Evolutionary conservation across 2,329 filamentous ascomycete genomes (phyloP).

Genomic region (Xylaria sp.): DNA sequence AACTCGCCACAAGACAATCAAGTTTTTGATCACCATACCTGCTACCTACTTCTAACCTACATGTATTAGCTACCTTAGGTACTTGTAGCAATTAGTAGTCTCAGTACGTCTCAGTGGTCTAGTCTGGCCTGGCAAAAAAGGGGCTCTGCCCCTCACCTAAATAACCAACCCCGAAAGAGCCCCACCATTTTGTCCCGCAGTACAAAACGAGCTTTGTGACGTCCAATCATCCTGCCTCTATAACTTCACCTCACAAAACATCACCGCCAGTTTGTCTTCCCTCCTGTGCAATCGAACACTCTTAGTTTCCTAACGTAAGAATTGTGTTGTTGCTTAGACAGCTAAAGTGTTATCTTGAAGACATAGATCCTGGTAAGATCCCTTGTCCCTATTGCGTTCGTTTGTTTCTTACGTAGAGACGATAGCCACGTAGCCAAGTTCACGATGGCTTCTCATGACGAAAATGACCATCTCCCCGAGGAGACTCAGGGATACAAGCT

Average conservation of each 20-base stretch:
- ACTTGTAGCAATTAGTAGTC: neutral
- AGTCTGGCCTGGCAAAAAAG: constrained; percentile 24
- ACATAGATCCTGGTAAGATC: constrained; percentile 6
- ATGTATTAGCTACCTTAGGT: neutral
- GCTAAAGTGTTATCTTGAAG: neutral
- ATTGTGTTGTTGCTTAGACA: neutral
- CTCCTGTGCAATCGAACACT: constrained; percentile 5
- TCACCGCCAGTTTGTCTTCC: constrained; percentile 46
- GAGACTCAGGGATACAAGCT: constrained; percentile 97
- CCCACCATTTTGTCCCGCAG: constrained; percentile 40
- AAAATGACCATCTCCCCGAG: constrained; percentile 87
- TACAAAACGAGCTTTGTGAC: constrained; percentile 39
- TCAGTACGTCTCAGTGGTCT: neutral
- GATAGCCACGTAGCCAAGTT: constrained; percentile 27
- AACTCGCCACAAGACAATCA: neutral
- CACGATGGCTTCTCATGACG: constrained; percentile 74
- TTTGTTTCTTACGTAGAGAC: constrained; percentile 17
- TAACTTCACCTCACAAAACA: constrained; percentile 40
- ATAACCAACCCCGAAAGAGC: constrained; percentile 31
- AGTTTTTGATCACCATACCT: neutral
- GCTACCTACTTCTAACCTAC: no score
- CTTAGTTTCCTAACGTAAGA: neutral
- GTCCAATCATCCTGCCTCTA: constrained; percentile 36
- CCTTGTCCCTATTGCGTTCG: constrained; percentile 1
- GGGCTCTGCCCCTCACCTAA: constrained; percentile 39